phyloP scores from a whole-genome alignment of 345 rosid genomes.

The Cardiospermum halicacabum region DNA sequence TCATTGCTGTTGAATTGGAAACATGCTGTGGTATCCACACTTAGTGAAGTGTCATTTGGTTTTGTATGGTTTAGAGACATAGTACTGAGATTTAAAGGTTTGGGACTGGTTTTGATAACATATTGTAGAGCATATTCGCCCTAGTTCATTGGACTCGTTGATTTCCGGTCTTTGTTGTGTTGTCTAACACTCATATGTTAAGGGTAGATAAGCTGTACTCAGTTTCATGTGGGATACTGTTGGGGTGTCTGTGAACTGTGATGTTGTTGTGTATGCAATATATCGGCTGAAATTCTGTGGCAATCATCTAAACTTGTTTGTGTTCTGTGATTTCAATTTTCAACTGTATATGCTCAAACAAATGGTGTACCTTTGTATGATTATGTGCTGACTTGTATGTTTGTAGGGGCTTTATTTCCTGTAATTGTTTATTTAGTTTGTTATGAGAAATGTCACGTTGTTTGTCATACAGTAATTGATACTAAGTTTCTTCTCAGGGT shows the following conservation, averaged over 20 bases:
- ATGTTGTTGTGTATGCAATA: background rate
- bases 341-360: background rate
- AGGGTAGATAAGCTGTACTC: background rate
- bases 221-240: background rate
- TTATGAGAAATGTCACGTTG: background rate
- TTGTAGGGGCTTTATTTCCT: background rate
- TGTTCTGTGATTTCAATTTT: too few relatives aligned
- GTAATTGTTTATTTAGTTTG: background rate
- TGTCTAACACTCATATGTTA: background rate
- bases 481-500: constrained; percentile 53
- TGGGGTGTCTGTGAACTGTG: background rate
- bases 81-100: background rate
- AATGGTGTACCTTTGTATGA: background rate
- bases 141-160: background rate
- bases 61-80: background rate
- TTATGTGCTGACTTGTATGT: background rate
- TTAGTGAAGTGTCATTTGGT: background rate
- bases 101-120: background rate
- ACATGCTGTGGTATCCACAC: background rate
- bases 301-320: background rate
- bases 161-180: background rate
- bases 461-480: background rate
- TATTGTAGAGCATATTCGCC: background rate
- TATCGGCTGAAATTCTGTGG: background rate
- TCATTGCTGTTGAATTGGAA: background rate